Percentiles rank a stretch among this genome's conserved stretches.
These are phyloP conservation scores for Lotmaria passim DNA, from an alignment of 208 protist species.

Conservation along the genomic window DNA sequence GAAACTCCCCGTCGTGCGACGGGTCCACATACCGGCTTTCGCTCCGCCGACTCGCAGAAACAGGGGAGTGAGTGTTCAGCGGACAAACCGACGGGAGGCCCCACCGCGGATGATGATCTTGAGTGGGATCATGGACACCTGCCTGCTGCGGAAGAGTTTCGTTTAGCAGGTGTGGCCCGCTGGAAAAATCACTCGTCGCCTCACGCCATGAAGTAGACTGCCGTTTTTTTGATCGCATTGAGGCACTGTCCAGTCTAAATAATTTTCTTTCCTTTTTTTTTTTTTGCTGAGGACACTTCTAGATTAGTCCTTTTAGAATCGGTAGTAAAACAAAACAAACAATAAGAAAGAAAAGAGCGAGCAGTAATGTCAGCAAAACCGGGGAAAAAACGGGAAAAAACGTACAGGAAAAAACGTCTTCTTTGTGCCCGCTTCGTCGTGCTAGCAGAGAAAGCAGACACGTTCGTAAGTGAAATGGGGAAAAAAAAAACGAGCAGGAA, in stretches of 20 bases:
- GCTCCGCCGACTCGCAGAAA: background rate
- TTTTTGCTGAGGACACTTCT: too few species aligned
- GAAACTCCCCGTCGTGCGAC: background rate
- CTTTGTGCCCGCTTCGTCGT: too few species aligned
- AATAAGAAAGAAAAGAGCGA: too few species aligned
- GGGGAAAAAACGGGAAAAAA: too few species aligned
- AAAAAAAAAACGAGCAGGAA: too few species aligned
- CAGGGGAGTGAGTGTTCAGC: background rate
- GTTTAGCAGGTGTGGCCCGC: background rate
- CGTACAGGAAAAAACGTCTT: too few species aligned
- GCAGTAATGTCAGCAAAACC: too few species aligned
- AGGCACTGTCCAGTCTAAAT: too few species aligned
- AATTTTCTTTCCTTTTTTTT: background rate
- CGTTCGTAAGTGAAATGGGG: too few species aligned
- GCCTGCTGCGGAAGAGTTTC: conserved; percentile 13
- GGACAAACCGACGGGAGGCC: conserved; percentile 6
- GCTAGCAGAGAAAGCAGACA: too few species aligned
- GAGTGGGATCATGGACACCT: background rate
- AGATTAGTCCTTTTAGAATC: too few species aligned
- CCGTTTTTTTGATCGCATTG: background rate
- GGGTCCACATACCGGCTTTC: conserved; percentile 2
- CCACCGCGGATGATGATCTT: background rate
- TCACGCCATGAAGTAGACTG: background rate
- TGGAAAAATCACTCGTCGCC: background rate
- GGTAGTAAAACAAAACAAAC: too few species aligned